Percentiles rank a stretch among this genome's conserved stretches.
phyloP scores from a whole-genome alignment of 495 filamentous ascomycete genomes.

The Aspergillus nanangensis region DNA sequence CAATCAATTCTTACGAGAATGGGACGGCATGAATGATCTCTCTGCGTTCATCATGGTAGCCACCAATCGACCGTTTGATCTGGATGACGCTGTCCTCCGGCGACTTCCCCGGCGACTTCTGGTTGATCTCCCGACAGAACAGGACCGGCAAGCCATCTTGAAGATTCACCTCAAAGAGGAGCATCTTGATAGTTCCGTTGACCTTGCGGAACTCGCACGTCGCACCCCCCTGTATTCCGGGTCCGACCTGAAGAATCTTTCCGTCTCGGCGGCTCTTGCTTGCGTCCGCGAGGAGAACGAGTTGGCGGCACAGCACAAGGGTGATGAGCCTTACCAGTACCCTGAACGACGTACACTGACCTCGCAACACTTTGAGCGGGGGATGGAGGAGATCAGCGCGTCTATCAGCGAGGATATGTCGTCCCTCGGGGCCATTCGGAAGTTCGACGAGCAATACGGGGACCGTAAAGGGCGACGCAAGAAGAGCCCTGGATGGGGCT shows the following conservation, averaged over 20 bases:
- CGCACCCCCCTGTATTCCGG: slow-evolving; percentile 92
- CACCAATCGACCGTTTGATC: slow-evolving; percentile 92
- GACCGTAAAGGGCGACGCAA: slow-evolving; percentile 73
- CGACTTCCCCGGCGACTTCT: slow-evolving; percentile 76
- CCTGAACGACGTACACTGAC: slow-evolving; percentile 64
- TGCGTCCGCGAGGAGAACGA: slow-evolving; percentile 83
- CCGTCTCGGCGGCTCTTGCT: slow-evolving; percentile 83
- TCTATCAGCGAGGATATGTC: slow-evolving; percentile 96
- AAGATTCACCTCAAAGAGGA: slow-evolving; percentile 83
- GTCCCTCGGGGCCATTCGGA: slow-evolving; percentile 75
- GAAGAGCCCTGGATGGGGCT: slow-evolving; percentile 48
- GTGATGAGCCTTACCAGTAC: slow-evolving; percentile 50
- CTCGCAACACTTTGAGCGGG: slow-evolving; percentile 73
- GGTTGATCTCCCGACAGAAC: slow-evolving; percentile 77
- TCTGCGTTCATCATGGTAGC: slow-evolving; percentile 98
- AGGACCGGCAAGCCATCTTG: slow-evolving; percentile 76
- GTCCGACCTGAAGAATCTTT: slow-evolving; percentile 92
- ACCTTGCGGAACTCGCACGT: slow-evolving; percentile 62
- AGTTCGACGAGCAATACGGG: slow-evolving; percentile 96
- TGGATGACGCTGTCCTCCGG: slow-evolving; percentile 90
- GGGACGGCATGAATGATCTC: slow-evolving; percentile 86
- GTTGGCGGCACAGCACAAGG: slow-evolving; percentile 47
- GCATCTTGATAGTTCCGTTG: slow-evolving; percentile 60
- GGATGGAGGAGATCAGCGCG: slow-evolving; percentile 83
- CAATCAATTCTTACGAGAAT: slow-evolving; percentile 96